Conservation (phyloP, 352 stramenopile genomes). For the Aphanomyces stellatus region DNA sequence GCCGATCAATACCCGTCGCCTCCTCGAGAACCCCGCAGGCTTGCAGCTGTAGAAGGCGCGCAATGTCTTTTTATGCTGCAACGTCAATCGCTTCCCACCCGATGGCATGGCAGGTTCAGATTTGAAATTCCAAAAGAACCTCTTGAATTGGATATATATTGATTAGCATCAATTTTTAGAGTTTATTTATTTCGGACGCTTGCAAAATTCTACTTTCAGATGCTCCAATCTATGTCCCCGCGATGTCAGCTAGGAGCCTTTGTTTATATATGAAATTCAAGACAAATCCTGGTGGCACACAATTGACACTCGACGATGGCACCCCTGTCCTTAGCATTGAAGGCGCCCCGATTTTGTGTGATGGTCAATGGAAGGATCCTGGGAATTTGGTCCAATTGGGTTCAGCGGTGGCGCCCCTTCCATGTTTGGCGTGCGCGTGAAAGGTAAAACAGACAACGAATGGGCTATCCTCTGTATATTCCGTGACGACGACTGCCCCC, state of each 20-base stretch:
- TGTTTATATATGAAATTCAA: background rate
- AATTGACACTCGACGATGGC: background rate
- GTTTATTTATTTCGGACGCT: too few relatives aligned
- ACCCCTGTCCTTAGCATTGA: background rate
- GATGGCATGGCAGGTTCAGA: background rate
- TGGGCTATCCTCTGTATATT: background rate
- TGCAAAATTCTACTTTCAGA: too few relatives aligned
- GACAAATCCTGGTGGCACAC: background rate
- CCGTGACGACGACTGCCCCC: background rate
- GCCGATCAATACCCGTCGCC: too few relatives aligned
- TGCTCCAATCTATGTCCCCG: too few relatives aligned
- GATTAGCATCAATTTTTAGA: too few relatives aligned
- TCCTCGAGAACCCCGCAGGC: too few relatives aligned
- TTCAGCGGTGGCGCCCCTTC: background rate
- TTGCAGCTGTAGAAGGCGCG: too few relatives aligned
- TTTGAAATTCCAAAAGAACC: background rate
- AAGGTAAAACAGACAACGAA: background rate
- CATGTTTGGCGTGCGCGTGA: background rate
- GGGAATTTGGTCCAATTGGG: background rate
- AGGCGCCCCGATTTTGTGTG: background rate
- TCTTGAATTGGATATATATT: too few relatives aligned
- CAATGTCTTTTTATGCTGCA: background rate
- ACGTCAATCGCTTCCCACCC: background rate
- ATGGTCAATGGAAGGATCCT: background rate
- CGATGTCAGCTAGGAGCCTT: background rate